A percentile compares a stretch with the other conserved stretches of the same genome.
Conservation (phyloP, 768 basidiomycete species). For the Pleurotus tuber-regium region DNA sequence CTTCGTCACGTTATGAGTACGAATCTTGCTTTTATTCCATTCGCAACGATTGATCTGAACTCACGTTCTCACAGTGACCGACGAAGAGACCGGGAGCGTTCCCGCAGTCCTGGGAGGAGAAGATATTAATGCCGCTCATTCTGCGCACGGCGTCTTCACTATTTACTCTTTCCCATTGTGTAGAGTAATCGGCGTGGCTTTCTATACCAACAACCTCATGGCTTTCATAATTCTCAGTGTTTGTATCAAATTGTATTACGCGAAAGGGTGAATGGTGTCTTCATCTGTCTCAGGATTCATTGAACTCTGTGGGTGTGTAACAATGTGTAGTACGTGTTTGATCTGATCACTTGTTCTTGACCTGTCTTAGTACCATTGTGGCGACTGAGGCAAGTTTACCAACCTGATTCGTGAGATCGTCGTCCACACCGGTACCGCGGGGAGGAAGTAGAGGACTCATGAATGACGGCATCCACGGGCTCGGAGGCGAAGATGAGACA, state of each 20-base stretch:
- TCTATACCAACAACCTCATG: constrained; percentile 1
- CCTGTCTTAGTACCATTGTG: no score
- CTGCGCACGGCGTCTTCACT: neutral
- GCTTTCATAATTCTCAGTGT: neutral
- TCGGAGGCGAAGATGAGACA: neutral
- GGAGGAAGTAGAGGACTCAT: neutral
- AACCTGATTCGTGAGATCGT: no score
- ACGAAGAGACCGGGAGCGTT: constrained; percentile 70
- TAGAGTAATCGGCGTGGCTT: constrained; percentile 7
- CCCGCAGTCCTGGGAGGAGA: constrained; percentile 67
- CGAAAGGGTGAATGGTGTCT: neutral
- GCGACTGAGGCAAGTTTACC: no score
- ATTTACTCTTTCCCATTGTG: neutral
- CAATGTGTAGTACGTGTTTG: no score
- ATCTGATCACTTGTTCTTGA: no score
- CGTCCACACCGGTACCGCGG: neutral
- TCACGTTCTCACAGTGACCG: constrained; percentile 49
- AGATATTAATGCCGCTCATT: constrained; percentile 40
- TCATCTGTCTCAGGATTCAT: no score
- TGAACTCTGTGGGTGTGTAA: neutral
- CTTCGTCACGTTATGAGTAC: constrained; percentile 72
- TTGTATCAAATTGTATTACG: neutral
- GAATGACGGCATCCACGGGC: neutral
- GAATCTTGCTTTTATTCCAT: constrained; percentile 29
- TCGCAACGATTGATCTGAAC: constrained; percentile 20